Conservation (phyloP, 2,329 filamentous ascomycete species). For the Cryphonectria parasitica region DNA sequence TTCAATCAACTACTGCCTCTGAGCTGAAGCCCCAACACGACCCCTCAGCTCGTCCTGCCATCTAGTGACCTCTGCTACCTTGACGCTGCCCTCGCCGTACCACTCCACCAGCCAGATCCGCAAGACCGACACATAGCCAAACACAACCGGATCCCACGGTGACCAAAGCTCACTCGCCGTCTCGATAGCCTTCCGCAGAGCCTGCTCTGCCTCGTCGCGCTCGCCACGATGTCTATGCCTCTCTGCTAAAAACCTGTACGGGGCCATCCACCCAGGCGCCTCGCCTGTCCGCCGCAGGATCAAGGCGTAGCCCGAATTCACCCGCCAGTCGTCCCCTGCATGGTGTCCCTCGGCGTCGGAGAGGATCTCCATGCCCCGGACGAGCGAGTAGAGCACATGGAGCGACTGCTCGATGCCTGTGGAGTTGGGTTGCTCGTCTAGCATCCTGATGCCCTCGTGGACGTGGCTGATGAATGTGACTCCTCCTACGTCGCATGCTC, state of each 20-base stretch:
- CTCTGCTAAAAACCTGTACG: background rate
- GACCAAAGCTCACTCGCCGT: background rate
- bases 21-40: background rate
- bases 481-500: background rate
- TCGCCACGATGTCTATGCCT: background rate
- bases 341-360: background rate
- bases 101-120: constrained; percentile 2
- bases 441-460: background rate
- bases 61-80: background rate
- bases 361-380: background rate
- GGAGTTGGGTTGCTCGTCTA: background rate
- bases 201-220: background rate
- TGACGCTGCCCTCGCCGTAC: background rate
- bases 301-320: background rate
- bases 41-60: background rate
- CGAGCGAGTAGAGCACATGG: background rate
- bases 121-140: background rate
- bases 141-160: background rate
- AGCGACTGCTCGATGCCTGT: background rate
- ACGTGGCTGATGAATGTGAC: background rate
- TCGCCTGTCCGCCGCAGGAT: background rate
- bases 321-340: background rate
- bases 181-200: background rate
- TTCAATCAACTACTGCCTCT: background rate
- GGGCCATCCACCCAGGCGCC: background rate